phyloP scores from a whole-genome alignment of 192 early-diverging fungal genomes.

The Entrophospora sp. region DNA sequence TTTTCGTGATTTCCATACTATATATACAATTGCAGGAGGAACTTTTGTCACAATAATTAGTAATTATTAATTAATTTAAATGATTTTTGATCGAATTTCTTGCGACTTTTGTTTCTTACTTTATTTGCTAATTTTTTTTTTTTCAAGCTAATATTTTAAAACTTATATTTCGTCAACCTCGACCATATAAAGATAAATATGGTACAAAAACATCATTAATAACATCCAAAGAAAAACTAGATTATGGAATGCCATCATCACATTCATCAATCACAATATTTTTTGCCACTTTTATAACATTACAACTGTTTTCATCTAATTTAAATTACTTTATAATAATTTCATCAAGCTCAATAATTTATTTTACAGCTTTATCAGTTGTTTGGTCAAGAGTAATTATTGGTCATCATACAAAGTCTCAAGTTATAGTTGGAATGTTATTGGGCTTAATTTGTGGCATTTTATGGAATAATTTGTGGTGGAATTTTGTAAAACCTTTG shows the following conservation, averaged over 20 bases:
- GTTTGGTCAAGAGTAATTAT: slow-evolving; percentile 27
- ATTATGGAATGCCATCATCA: slow-evolving; percentile 18
- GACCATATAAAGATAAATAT: not conserved
- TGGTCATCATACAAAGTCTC: slow-evolving; percentile 23
- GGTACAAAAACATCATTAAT: not conserved
- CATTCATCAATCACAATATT: slow-evolving; percentile 15
- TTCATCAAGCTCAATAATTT: not conserved
- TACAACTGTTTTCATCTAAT: not conserved
- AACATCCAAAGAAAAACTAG: not conserved
- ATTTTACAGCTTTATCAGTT: slow-evolving; percentile 13
- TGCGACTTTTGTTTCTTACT: not conserved
- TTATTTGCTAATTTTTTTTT: not conserved
- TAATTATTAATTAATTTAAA: not conserved
- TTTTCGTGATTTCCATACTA: not conserved
- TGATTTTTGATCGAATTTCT: not conserved
- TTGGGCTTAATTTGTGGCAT: slow-evolving; percentile 7
- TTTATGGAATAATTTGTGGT: slow-evolving; percentile 11
- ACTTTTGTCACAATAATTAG: not conserved
- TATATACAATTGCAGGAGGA: slow-evolving; percentile 1
- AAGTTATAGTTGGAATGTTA: slow-evolving; percentile 22
- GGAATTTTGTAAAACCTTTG: no score
- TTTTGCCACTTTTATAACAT: slow-evolving; percentile 9
- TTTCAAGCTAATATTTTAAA: slow-evolving; percentile 4
- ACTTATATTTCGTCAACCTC: slow-evolving; percentile 11
- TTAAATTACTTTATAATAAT: not conserved